Evolutionary conservation across 345 rosid species (phyloP).

Genomic region (Kernera saxatilis): DNA sequence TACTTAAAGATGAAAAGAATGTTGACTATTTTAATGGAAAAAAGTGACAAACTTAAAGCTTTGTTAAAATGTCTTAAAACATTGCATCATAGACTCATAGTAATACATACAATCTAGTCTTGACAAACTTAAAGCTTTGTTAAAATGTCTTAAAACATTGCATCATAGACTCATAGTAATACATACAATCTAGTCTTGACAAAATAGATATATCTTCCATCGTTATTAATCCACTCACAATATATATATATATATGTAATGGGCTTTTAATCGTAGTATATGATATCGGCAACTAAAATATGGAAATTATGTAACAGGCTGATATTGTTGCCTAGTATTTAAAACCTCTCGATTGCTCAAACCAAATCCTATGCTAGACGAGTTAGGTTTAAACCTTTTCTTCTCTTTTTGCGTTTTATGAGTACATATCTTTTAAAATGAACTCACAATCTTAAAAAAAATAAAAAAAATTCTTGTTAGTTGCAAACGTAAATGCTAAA

Average conservation of each 20-base stretch:
- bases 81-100: conserved; percentile 2
- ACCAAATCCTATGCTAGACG: too few species aligned
- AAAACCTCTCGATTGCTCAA: too few species aligned
- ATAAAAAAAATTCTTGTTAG: too few species aligned
- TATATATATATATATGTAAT: neutral
- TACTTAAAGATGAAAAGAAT: neutral
- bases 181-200: neutral
- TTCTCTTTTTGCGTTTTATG: too few species aligned
- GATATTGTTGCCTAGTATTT: too few species aligned
- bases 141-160: conserved; percentile 10
- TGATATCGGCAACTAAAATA: neutral
- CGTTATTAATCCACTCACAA: neutral
- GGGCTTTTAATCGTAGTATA: neutral
- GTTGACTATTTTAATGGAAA: neutral
- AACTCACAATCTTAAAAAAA: too few species aligned
- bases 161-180: neutral
- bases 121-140: neutral
- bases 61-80: neutral
- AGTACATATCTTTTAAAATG: too few species aligned
- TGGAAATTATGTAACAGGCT: too few species aligned
- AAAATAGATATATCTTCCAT: neutral
- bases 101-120: neutral
- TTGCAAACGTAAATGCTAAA: too few species aligned
- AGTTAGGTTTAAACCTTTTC: too few species aligned
- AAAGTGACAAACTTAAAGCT: neutral